phyloP scores from a whole-genome alignment of 192 early-diverging fungal genomes.

The Borealophlyctis nickersoniae region DNA sequence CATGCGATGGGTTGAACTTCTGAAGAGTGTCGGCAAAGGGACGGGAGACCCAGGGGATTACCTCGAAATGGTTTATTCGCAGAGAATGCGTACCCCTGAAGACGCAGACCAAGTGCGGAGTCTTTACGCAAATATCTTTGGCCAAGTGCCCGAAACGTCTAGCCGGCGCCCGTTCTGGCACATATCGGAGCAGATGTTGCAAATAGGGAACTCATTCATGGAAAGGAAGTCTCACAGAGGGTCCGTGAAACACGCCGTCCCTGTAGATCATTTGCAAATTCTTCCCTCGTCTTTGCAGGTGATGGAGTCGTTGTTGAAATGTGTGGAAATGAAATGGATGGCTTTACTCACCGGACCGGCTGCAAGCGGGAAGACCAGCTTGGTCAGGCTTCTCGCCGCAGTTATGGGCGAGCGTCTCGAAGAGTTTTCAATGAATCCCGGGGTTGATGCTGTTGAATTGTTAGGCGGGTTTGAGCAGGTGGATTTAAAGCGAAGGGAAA shows the following conservation, averaged over 20 bases:
- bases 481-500: constrained; percentile 71
- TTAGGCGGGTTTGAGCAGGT: constrained; percentile 98
- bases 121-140: constrained; percentile 28
- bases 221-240: constrained; percentile 22
- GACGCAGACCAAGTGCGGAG: constrained; percentile 62
- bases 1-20: constrained; percentile 86
- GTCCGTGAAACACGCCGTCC: constrained; percentile 13
- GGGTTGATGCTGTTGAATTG: constrained; percentile 91
- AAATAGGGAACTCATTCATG: constrained; percentile 22
- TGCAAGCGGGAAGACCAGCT: constrained; percentile 82
- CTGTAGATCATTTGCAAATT: constrained; percentile 51
- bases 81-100: constrained; percentile 78
- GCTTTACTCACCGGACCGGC: constrained; percentile 83
- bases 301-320: constrained; percentile 78
- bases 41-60: constrained; percentile 59
- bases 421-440: constrained; percentile 94
- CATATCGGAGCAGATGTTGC: constrained; percentile 15
- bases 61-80: constrained; percentile 81
- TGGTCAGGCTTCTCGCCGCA: constrained; percentile 78
- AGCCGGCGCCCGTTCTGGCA: constrained; percentile 13
- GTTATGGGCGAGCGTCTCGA: constrained; percentile 79
- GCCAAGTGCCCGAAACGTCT: constrained; percentile 7
- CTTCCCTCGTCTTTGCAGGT: constrained; percentile 61
- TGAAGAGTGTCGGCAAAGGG: constrained; percentile 22
- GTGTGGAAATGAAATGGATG: constrained; percentile 89